Percentiles rank a stretch among this genome's conserved stretches.
These are phyloP conservation scores for Sporobolomyces phaffii DNA, from an alignment of 768 basidiomycete genomes.

Conservation along the genomic window DNA sequence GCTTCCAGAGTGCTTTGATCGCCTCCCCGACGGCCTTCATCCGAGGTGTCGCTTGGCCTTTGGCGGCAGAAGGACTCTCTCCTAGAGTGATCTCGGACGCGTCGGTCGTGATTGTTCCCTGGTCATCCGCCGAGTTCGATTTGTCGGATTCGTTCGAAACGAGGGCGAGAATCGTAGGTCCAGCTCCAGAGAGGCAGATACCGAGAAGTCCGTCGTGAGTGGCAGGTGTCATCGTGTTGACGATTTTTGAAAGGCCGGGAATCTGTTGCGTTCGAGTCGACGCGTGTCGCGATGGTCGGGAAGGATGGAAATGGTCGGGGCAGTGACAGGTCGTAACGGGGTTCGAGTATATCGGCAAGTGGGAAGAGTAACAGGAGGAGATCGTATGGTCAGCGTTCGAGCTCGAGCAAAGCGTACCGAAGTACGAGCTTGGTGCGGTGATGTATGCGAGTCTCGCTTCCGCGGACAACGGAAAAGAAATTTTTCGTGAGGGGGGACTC, in stretches of 20 bases:
- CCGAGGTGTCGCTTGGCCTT: slow-evolving; percentile 24
- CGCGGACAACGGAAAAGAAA: not conserved
- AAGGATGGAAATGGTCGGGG: not conserved
- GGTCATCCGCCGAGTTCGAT: not conserved
- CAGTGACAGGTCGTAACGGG: not conserved
- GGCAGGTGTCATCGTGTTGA: slow-evolving; percentile 74
- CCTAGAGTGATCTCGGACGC: slow-evolving; percentile 22
- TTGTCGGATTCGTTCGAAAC: slow-evolving; percentile 52
- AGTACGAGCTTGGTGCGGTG: too few species aligned
- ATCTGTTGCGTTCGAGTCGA: too few species aligned
- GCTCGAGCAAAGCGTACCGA: too few species aligned
- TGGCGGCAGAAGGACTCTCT: not conserved
- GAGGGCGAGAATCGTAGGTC: slow-evolving; percentile 92
- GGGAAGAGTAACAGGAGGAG: too few species aligned
- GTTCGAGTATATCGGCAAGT: too few species aligned
- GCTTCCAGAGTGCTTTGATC: slow-evolving; percentile 35
- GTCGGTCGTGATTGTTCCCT: slow-evolving; percentile 14
- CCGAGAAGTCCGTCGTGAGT: slow-evolving; percentile 93
- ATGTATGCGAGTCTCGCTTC: too few species aligned
- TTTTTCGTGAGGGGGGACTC: not conserved
- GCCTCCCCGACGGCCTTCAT: slow-evolving; percentile 36
- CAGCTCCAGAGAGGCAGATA: slow-evolving; percentile 95
- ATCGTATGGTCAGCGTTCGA: too few species aligned
- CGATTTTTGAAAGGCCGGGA: slow-evolving; percentile 89
- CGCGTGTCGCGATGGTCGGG: too few species aligned